phyloP scores from a whole-genome alignment of 148 eudicot species.

The Agrostemma githago region DNA sequence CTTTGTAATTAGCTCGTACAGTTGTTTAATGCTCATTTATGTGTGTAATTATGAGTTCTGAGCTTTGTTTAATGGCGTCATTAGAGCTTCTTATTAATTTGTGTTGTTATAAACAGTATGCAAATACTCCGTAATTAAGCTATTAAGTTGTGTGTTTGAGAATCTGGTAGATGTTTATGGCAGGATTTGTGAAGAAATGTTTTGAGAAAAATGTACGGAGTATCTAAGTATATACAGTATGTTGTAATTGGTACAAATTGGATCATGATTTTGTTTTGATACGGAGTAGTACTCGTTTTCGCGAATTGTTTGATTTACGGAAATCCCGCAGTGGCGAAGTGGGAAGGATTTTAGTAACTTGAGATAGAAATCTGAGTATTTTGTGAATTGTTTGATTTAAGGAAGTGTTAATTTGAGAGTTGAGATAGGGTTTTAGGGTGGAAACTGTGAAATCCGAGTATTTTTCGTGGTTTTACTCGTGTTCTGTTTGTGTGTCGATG shows the following conservation, averaged over 20 bases:
- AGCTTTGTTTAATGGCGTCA: not conserved
- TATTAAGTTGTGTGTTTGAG: not conserved
- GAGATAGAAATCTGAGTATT: not conserved
- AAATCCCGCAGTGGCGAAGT: not conserved
- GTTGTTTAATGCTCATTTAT: not conserved
- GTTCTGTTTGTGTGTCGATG: conserved; percentile 1
- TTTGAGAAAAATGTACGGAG: not conserved
- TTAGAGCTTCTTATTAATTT: conserved; percentile 3
- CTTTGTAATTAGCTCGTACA: not conserved
- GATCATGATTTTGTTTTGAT: not conserved
- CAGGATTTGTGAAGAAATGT: no score
- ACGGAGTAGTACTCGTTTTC: not conserved
- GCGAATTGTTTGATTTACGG: conserved; percentile 4
- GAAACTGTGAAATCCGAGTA: not conserved
- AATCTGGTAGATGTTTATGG: not conserved
- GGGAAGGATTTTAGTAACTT: not conserved
- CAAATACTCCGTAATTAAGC: no score
- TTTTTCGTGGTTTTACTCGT: not conserved
- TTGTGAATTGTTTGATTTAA: not conserved
- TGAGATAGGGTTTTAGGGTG: not conserved
- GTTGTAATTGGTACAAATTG: not conserved
- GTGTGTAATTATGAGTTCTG: not conserved
- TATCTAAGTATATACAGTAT: not conserved
- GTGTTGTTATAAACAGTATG: not conserved
- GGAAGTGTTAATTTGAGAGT: no score